A percentile compares a stretch with the other conserved stretches of the same genome.
Evolutionary conservation across 176 grass and related monocot species (phyloP).

Genomic region (Oryza rufipogon): DNA sequence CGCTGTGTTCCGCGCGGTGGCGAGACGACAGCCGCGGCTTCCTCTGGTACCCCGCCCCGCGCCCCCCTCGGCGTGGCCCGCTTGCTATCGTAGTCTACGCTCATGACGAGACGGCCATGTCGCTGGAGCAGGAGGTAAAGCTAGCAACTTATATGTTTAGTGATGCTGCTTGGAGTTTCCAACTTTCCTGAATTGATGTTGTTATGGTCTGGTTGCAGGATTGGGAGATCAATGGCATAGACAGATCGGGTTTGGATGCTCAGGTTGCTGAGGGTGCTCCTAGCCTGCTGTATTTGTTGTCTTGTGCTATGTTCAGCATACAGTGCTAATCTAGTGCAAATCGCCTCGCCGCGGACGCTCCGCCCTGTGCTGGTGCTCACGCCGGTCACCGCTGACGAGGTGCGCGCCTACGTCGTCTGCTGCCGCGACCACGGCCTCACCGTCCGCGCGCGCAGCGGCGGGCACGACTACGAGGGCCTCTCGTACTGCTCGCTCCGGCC

Average conservation of each 20-base stretch:
- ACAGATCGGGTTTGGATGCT: constrained; percentile 19
- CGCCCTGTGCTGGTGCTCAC: too few species aligned
- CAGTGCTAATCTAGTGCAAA: not conserved
- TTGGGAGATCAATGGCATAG: constrained; percentile 46
- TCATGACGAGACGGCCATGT: constrained; percentile 48
- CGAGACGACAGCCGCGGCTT: too few species aligned
- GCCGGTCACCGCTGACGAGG: too few species aligned
- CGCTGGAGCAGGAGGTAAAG: constrained; percentile 74
- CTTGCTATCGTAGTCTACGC: constrained; percentile 67
- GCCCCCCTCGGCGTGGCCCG: constrained; percentile 40
- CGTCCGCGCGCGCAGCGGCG: too few species aligned
- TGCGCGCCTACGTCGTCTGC: too few species aligned
- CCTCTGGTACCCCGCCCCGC: not conserved
- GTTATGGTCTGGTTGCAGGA: constrained; percentile 50
- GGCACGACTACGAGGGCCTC: too few species aligned
- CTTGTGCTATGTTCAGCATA: not conserved
- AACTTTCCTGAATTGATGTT: constrained; percentile 38
- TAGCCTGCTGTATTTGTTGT: not conserved
- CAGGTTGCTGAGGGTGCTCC: constrained; percentile 44
- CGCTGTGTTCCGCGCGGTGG: too few species aligned
- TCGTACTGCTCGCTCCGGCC: too few species aligned
- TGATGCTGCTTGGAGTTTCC: constrained; percentile 3
- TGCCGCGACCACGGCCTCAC: too few species aligned
- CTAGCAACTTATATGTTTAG: constrained; percentile 41
- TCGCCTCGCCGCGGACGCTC: not conserved